A percentile compares a stretch with the other conserved stretches of the same genome.
Evolutionary conservation across 2,329 filamentous ascomycete genomes (phyloP).

Genomic region (Penicillium griseofulvum): DNA sequence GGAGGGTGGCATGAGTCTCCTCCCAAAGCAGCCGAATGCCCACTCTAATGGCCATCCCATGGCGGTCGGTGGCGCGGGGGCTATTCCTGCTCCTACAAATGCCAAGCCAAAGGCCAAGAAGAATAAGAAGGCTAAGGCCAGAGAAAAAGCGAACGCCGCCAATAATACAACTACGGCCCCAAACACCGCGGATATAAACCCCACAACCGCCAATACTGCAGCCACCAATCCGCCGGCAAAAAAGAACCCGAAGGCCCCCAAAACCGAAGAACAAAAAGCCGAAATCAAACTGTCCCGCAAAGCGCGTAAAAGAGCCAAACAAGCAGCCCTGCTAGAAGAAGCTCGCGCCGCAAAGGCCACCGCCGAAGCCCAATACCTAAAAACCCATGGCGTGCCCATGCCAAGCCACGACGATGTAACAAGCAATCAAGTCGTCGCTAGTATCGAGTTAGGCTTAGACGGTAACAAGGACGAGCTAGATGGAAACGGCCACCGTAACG

Average conservation of each 20-base stretch:
- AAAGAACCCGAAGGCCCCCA: background rate
- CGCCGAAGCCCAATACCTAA: background rate
- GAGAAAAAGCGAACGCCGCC: background rate
- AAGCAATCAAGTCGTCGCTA: background rate
- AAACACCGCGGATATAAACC: background rate
- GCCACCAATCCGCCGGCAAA: background rate
- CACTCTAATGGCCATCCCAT: background rate
- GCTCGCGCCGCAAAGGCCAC: background rate
- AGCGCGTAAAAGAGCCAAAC: background rate
- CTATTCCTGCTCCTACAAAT: background rate
- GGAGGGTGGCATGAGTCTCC: conserved; percentile 17
- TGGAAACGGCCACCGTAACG: too few species aligned
- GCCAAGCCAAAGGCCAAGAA: conserved; percentile 1
- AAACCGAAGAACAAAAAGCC: background rate
- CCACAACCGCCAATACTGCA: background rate
- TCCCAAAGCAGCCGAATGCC: background rate
- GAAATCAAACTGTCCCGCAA: background rate
- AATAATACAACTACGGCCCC: background rate
- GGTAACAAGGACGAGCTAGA: background rate
- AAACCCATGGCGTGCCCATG: background rate
- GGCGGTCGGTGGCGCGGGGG: background rate
- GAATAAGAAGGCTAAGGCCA: background rate
- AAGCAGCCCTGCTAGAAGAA: background rate
- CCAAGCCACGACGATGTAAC: background rate
- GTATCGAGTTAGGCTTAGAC: background rate